Evolutionary conservation across 345 rosid genomes (phyloP).

Genomic region (Aquilaria malaccensis): DNA sequence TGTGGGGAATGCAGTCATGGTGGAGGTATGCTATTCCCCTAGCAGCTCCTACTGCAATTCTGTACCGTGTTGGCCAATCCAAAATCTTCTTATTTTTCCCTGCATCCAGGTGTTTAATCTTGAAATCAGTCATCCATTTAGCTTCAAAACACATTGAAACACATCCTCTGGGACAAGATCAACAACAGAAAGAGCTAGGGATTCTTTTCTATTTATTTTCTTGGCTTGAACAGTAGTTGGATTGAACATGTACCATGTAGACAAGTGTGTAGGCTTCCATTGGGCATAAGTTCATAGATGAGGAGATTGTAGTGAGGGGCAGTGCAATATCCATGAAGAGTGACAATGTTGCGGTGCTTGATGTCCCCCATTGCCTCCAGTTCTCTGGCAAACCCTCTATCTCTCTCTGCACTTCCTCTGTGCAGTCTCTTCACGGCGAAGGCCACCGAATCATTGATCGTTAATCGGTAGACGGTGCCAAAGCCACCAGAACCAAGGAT

Average conservation of each 20-base stretch:
- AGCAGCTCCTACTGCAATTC: conserved; percentile 74
- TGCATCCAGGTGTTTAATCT: conserved; percentile 13
- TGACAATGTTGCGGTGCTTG: conserved; percentile 78
- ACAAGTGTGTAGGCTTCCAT: conserved; percentile 60
- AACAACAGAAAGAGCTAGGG: too few species aligned
- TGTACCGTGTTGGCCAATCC: conserved; percentile 59
- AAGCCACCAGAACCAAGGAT: conserved; percentile 74
- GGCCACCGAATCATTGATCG: conserved; percentile 37
- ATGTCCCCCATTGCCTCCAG: conserved; percentile 81
- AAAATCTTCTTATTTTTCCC: conserved; percentile 41
- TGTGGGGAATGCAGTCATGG: conserved; percentile 84
- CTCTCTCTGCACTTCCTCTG: conserved; percentile 66
- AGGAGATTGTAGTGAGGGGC: conserved; percentile 62
- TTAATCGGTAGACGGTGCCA: conserved; percentile 68
- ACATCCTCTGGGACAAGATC: too few species aligned
- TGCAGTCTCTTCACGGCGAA: conserved; percentile 78
- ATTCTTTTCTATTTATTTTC: too few species aligned
- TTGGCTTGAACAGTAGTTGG: neutral
- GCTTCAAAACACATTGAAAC: neutral
- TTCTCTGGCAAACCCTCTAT: conserved; percentile 70
- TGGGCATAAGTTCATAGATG: conserved; percentile 81
- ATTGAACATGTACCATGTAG: conserved; percentile 41
- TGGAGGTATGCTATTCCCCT: conserved; percentile 89
- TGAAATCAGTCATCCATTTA: neutral
- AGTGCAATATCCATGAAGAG: conserved; percentile 73